Conservation (phyloP, 495 filamentous ascomycete genomes). For the Aspergillus sclerotiicarbonarius region DNA sequence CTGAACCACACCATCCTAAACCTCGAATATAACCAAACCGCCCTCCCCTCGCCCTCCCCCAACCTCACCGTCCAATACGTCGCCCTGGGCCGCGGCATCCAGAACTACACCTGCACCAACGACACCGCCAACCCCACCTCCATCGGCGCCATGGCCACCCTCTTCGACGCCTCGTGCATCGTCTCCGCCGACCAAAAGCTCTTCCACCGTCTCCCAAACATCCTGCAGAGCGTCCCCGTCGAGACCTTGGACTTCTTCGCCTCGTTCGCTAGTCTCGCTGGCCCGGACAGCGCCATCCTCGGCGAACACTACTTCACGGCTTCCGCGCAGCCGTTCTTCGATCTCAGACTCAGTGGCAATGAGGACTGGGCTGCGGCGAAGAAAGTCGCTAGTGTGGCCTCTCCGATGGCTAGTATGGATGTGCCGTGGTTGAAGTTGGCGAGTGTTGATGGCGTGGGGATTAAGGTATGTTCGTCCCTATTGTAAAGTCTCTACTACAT, state of each 20-base stretch:
- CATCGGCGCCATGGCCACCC: constrained; percentile 63
- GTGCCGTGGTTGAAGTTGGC: constrained; percentile 65
- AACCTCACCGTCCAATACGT: constrained; percentile 57
- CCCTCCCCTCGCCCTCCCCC: constrained; percentile 45
- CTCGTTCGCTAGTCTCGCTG: constrained; percentile 22
- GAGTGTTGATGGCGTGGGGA: constrained; percentile 41
- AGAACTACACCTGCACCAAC: constrained; percentile 72
- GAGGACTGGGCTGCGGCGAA: constrained; percentile 35
- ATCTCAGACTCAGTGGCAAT: constrained; percentile 46
- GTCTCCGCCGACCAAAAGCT: constrained; percentile 25
- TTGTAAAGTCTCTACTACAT: too few species aligned
- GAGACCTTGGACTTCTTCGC: constrained; percentile 33
- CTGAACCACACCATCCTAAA: constrained; percentile 24
- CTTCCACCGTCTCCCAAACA: constrained; percentile 34
- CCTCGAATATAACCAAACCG: not conserved
- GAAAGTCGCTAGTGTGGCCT: constrained; percentile 46
- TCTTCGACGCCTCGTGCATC: constrained; percentile 60
- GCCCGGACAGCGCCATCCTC: constrained; percentile 29
- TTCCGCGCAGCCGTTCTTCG: constrained; percentile 53
- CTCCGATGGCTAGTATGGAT: constrained; percentile 51
- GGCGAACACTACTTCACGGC: constrained; percentile 68
- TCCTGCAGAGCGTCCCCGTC: constrained; percentile 38
- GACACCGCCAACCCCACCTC: constrained; percentile 32
- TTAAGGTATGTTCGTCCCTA: constrained; percentile 31
- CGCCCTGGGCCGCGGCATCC: constrained; percentile 67